Base-by-base conservation (phyloP, 2,329 filamentous ascomycete species). In the Paramyrothecium sp. region DNA sequence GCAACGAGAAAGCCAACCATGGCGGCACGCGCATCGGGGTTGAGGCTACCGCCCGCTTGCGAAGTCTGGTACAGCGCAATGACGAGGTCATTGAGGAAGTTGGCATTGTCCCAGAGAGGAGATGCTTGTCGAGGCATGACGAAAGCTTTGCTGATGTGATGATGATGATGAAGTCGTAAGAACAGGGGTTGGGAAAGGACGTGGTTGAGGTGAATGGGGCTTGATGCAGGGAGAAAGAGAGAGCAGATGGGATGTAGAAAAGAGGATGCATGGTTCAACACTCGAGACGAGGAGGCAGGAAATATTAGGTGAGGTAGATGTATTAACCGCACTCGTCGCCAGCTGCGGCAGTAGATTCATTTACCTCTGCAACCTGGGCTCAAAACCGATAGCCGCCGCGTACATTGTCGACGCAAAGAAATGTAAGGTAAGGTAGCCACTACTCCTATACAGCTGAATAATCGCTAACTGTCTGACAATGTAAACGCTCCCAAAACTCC, bases 1-100 rank as follows among this genome's bases (percentile, higher is more conserved):
- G 60, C 47, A n/a, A 66, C 61, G 55, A 79, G 66, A n/a, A 69
- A 69, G 8, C 59, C 59, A 50, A 70, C 65, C 52, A 80, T 63
- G 1, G 63, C 63, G 0, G 67, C 65, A 53, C 71, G 71, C 34
- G 67, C 60, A 23, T 67, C 58, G 16, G 66, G 51, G 16, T 58
- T 64, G 56, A 78, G 66, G 13, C 57, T 64, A 10, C 63, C 65
- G n/a, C 61, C 58, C 1, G 60, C 56, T 38, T 67, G 64, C 16
- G 67, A 64, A 12, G 66, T 65, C 26, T 66, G 60, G 58, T 73
- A 75, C 5, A 77, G 64, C 11, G 63, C 68, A 16, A 75, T 53
- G 11, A 63, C 57, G 47, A 76, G 65, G 23, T 74, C 68, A 56
- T 64, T 61, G 22, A 77, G 69, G 57, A 77, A 69, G 1, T 58